Evolutionary conservation across 208 protist species (phyloP).

Genomic region (Leishmania mexicana): DNA sequence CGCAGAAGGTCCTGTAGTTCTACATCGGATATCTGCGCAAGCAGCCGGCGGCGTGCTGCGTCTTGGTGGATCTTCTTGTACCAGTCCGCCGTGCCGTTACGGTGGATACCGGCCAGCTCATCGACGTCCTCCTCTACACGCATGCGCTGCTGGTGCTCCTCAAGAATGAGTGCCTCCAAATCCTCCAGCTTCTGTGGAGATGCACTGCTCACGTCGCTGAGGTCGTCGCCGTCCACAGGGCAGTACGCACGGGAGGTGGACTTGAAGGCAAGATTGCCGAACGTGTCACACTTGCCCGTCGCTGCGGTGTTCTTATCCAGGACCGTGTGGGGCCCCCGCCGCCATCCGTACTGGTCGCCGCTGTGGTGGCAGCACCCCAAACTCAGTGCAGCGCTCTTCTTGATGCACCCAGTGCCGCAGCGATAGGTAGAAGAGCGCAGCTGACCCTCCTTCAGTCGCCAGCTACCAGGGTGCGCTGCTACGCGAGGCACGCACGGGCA

Average conservation of each 20-base stretch:
- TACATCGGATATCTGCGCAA: conserved; percentile 39
- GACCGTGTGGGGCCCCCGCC: conserved; percentile 65
- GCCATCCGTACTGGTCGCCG: conserved; percentile 67
- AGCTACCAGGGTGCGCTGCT: conserved; percentile 69
- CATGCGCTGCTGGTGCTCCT: conserved; percentile 64
- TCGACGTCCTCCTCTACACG: conserved; percentile 63
- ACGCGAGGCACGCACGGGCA: conserved; percentile 79
- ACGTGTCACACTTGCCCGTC: conserved; percentile 77
- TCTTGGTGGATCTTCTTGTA: conserved; percentile 52
- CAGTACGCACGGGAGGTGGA: conserved; percentile 29
- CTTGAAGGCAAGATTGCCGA: conserved; percentile 81
- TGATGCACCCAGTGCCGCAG: conserved; percentile 43
- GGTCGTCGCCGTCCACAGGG: conserved; percentile 15
- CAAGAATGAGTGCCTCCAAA: conserved; percentile 73
- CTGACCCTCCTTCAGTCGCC: conserved; percentile 56
- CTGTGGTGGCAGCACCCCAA: conserved; percentile 53
- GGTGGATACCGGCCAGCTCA: conserved; percentile 55
- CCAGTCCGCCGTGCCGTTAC: conserved; percentile 43
- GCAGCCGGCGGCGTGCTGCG: conserved; percentile 34
- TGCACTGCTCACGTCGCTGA: conserved; percentile 70
- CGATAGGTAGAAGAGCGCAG: conserved; percentile 58
- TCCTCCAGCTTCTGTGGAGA: conserved; percentile 66
- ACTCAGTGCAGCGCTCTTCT: conserved; percentile 23
- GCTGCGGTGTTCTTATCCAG: conserved; percentile 64
- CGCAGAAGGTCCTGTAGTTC: conserved; percentile 69